Conservation (phyloP, 164 flowering plant genomes). For the Macadamia tetraphylla region DNA sequence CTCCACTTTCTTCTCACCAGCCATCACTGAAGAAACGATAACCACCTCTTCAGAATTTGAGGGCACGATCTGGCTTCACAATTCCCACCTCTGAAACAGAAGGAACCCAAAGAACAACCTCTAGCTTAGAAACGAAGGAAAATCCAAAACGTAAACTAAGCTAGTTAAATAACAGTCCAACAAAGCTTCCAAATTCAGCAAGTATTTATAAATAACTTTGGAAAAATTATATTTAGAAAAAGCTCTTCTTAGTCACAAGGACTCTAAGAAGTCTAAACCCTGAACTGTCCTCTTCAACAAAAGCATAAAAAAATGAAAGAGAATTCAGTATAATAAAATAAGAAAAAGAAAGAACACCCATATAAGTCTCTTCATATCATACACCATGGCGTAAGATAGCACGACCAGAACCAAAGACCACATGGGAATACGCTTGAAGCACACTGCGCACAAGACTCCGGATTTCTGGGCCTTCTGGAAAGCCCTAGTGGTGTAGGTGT, state of each 20-base stretch:
- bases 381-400: not conserved
- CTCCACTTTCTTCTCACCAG: constrained; percentile 21
- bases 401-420: not conserved
- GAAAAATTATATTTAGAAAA: too few relatives aligned
- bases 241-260: not conserved
- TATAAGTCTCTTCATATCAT: not conserved
- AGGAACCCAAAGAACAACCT: not conserved
- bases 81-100: not conserved
- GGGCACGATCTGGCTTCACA: not conserved
- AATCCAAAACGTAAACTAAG: not conserved
- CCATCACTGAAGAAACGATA: constrained; percentile 11
- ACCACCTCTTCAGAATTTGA: not conserved
- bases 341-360: not conserved
- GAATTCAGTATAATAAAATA: not conserved
- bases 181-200: not conserved
- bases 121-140: not conserved
- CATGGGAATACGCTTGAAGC: not conserved
- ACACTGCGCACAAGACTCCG: not conserved
- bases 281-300: too few relatives aligned
- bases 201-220: not conserved
- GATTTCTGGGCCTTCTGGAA: not conserved
- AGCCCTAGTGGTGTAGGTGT: too few relatives aligned
- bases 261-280: too few relatives aligned
- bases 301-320: not conserved
- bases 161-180: not conserved